phyloP scores from a whole-genome alignment of 139 green algal genomes.

The Diplosphaera chodatii region DNA sequence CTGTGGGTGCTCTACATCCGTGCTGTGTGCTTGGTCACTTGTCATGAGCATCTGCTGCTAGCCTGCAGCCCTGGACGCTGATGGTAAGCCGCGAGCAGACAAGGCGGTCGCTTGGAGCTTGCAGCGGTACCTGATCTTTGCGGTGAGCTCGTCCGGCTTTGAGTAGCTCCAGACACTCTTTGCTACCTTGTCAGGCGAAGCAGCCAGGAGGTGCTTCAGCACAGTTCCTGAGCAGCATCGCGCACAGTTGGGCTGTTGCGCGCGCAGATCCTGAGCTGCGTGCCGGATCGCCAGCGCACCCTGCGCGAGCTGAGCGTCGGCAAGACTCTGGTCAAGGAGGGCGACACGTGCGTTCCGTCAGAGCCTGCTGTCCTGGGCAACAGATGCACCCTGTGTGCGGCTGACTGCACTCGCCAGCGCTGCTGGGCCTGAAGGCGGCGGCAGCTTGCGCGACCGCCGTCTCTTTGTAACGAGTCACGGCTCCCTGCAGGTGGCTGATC shows the following conservation, averaged over 20 bases:
- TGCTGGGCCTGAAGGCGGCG: no score
- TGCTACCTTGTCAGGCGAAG: no score
- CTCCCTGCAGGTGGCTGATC: slow-evolving; percentile 41
- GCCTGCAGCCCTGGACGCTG: slow-evolving; percentile 5
- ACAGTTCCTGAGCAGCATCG: no score
- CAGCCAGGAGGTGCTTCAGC: no score
- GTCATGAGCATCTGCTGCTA: background rate
- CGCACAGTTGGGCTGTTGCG: no score
- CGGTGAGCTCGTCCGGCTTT: no score
- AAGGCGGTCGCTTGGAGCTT: slow-evolving; percentile 30
- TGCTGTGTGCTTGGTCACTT: no score
- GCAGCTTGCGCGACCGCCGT: background rate
- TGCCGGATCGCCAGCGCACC: slow-evolving; percentile 69
- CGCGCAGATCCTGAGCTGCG: slow-evolving; percentile 62
- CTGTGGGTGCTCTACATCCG: no score
- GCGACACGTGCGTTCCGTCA: slow-evolving; percentile 3
- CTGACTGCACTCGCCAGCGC: background rate
- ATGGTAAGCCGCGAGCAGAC: slow-evolving; percentile 1
- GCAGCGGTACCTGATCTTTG: slow-evolving; percentile 67
- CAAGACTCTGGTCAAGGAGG: slow-evolving; percentile 50
- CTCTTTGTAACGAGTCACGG: no score
- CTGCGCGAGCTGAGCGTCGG: slow-evolving; percentile 64
- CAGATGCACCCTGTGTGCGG: no score
- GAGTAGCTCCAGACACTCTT: no score
- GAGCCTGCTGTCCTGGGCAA: no score